Base-by-base conservation (phyloP, 2,329 filamentous ascomycete genomes). In the Amauroascus niger region DNA sequence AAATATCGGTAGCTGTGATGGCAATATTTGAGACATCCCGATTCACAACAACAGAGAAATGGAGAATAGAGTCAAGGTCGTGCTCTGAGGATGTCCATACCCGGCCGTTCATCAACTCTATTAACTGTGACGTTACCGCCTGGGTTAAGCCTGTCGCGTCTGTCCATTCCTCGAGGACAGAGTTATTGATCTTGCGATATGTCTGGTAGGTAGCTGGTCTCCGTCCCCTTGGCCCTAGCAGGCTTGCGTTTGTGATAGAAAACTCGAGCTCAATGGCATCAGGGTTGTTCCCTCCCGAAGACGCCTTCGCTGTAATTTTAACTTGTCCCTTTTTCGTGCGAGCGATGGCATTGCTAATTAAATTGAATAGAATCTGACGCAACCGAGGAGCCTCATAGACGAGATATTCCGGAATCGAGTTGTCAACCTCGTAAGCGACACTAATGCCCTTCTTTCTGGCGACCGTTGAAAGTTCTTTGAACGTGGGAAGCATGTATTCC, bases 141-240 rank as follows among this genome's bases (percentile, higher is more conserved):
- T 44, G 37, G 18, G 40, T 44, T 9, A 35, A 35, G 5, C 49
- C 49, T 3, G 41, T 52, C 39, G 50, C 49, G 16, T 52, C 49
- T 26, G 20, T 37, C 41, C 41, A 45, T 35, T 45, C 41, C 32
- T 45, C 43, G n/a, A 52, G 33, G 1, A 32, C 18, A 6, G 30
- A 39, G 33, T 37, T 18, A n/a, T 20, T 39, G n/a, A 45, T 37
- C 22, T 40, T 16, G 11, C 50, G 41, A 20, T 18, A 45, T n/a
- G 41, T 11, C 20, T 37, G 40, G 28, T 26, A 45, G 2, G 50
- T 18, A 3, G 18, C 18, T n/a, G 18, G 49, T 11, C 49, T 30
- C 1, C 24, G 35, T 44, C 18, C 18, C 26, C 22, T 44, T 33
- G 20, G 20, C 14, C 32, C 39, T 28, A 52, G 18, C n/a, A 44